Evolutionary conservation across 768 basidiomycete genomes (phyloP), one percentile per base, ranked within the genome.

Genomic region (Lactarius psammicola): DNA sequence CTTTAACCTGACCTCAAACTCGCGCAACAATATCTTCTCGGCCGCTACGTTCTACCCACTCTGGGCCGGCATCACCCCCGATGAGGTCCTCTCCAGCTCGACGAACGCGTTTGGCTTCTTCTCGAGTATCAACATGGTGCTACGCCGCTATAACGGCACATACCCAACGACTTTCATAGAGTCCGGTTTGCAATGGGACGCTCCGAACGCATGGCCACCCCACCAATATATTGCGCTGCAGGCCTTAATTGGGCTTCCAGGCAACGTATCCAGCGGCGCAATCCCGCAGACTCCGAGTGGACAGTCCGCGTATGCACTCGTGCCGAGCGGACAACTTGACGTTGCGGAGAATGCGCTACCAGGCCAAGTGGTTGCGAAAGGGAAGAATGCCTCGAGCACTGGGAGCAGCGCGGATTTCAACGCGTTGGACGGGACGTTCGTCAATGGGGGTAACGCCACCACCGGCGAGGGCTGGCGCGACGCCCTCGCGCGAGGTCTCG

Each of bases 181-280:
- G 66, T 88, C 87, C 0, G 92, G 93, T 13, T 79, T 87, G 68
- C 92, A 96, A 78, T 96, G 94, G 90, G 90, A 92, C 72, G 84
- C 88, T 30, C 93, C 94, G n/a, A 94, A 94, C 71, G 76, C 88
- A 1, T 97, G 93, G 94, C 91, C 92, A 20, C 89, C 90, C 10
- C 89, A 92, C 71, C 89, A 90, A 68, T 88, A 93, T 75, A 90
- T 96, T 68, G 77, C 85, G 30, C 82, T 96, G 54, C 80, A 88
- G 63, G 94, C 94, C 0, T 84, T 98, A 44, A 81, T 83, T 42
- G 82, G 85, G 13, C 78, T 98, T 18, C 92, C 92, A 0, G 71
- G 85, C 23, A 90, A 92, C 73, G 71, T 95, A 40, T 87, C 92
- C 0, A 80, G 77, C 10, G 80, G 80, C 9, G 40, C 81, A 1